Evolutionary conservation across 139 green algal genomes (phyloP).

Genomic region (Coelastrella sp.): DNA sequence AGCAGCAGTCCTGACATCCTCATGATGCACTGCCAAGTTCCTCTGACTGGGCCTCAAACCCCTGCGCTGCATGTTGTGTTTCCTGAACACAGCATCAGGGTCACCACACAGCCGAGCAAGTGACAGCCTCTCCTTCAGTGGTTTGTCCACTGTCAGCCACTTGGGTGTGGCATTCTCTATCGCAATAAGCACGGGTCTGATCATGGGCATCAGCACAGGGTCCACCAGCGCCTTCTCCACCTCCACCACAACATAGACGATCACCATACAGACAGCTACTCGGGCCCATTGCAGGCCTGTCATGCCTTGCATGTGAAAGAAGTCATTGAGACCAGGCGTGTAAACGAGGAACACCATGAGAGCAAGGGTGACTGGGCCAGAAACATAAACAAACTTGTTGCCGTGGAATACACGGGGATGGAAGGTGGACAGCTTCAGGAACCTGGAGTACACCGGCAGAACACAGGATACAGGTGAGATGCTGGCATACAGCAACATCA

Average conservation of each 20-base stretch:
- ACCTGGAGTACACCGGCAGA: neutral
- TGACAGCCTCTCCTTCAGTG: neutral
- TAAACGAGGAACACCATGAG: slow-evolving; percentile 44
- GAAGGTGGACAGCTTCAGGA: slow-evolving; percentile 45
- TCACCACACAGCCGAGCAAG: neutral
- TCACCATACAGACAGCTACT: slow-evolving; percentile 39
- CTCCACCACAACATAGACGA: slow-evolving; percentile 51
- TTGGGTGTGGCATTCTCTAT: slow-evolving; percentile 37
- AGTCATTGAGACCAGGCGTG: slow-evolving; percentile 37
- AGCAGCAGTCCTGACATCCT: too few relatives aligned
- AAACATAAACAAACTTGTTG: slow-evolving; percentile 23
- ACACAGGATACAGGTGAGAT: too few relatives aligned
- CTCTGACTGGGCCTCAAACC: neutral
- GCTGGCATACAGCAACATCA: too few relatives aligned
- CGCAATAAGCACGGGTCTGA: slow-evolving; percentile 45
- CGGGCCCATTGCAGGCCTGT: slow-evolving; percentile 39
- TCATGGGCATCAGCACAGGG: slow-evolving; percentile 55
- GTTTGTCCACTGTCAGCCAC: slow-evolving; percentile 32
- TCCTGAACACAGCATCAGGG: neutral
- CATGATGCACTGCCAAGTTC: too few relatives aligned
- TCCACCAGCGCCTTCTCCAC: slow-evolving; percentile 62
- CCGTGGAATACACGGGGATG: slow-evolving; percentile 41
- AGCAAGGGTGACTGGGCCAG: neutral
- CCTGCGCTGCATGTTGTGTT: neutral
- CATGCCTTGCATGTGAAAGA: slow-evolving; percentile 44